phyloP scores from a whole-genome alignment of 1,139 yeast species.

The Protomyces macrosporus region DNA sequence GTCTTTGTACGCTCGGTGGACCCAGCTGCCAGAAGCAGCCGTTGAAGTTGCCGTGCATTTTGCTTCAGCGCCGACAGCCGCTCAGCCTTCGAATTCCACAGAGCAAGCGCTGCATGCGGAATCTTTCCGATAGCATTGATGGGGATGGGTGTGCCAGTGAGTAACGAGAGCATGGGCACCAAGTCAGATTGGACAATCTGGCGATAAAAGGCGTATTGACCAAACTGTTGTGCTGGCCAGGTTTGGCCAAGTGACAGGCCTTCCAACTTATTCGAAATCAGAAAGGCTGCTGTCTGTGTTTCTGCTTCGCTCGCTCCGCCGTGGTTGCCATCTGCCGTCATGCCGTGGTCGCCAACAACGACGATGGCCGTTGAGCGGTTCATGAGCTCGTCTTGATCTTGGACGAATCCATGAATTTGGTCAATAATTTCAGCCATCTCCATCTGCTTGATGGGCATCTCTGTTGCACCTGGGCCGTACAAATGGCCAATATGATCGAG shows the following conservation, averaged over 20 bases:
- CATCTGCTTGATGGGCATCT: constrained; percentile 71
- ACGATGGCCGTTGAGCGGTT: constrained; percentile 56
- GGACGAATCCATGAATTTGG: constrained; percentile 48
- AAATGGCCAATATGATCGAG: constrained; percentile 96
- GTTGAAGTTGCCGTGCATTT: constrained; percentile 57
- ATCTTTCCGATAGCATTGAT: constrained; percentile 76
- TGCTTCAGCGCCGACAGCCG: constrained; percentile 46
- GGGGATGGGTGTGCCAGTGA: constrained; percentile 79
- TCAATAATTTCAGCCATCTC: constrained; percentile 76
- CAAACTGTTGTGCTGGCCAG: constrained; percentile 27
- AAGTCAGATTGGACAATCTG: constrained; percentile 73
- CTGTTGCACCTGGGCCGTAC: constrained; percentile 77
- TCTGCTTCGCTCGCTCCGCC: constrained; percentile 94
- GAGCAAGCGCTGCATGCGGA: constrained; percentile 46
- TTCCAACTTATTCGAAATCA: constrained; percentile 59
- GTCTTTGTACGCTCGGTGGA: neutral
- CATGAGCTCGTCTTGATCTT: constrained; percentile 40
- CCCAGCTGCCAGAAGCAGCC: constrained; percentile 34
- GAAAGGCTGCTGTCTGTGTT: constrained; percentile 73
- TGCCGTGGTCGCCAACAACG: constrained; percentile 91
- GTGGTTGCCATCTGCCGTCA: constrained; percentile 86
- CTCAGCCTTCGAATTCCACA: constrained; percentile 35
- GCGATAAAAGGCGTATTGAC: constrained; percentile 47
- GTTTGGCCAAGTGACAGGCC: constrained; percentile 31
- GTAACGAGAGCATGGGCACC: constrained; percentile 73